These are phyloP conservation scores for Malania oleifera DNA, from an alignment of 164 flowering plant genomes.

Conservation along the genomic window DNA sequence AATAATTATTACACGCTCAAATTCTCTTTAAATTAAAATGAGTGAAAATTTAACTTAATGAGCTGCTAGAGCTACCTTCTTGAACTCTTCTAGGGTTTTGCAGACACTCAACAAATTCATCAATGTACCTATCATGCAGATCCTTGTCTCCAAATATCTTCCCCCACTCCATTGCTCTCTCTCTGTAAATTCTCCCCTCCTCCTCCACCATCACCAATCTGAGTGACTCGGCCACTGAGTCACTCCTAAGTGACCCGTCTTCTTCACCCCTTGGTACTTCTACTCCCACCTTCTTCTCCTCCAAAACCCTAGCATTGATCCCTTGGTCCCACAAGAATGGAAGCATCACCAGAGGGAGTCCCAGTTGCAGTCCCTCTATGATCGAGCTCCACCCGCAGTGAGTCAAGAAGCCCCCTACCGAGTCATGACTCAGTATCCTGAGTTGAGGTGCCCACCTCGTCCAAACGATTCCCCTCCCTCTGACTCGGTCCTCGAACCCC, in stretches of 20 bases:
- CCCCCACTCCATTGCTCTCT: conserved; percentile 10
- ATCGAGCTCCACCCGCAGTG: conserved; percentile 28
- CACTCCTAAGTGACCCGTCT: conserved; percentile 16
- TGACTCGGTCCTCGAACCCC: conserved; percentile 25
- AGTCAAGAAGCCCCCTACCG: conserved; percentile 23
- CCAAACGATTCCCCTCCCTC: conserved; percentile 19
- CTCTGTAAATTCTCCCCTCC: conserved; percentile 6
- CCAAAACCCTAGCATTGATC: conserved; percentile 17
- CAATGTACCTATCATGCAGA: not conserved
- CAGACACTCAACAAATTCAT: not conserved
- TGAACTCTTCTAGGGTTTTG: too few relatives aligned
- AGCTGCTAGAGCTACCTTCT: too few relatives aligned
- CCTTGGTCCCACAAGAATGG: conserved; percentile 16
- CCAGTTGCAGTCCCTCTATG: conserved; percentile 13
- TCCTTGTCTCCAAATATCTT: conserved; percentile 8
- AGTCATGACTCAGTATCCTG: conserved; percentile 24
- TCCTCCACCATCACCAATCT: conserved; percentile 10
- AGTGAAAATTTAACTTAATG: too few relatives aligned
- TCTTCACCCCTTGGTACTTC: conserved; percentile 14
- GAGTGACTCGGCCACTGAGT: conserved; percentile 18
- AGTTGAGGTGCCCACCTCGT: conserved; percentile 29
- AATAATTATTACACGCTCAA: too few relatives aligned
- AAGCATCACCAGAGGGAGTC: conserved; percentile 10
- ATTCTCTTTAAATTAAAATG: too few relatives aligned
- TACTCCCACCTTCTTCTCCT: conserved; percentile 10